phyloP scores from a whole-genome alignment of 352 stramenopile species.

The Pythium brachiatum region DNA sequence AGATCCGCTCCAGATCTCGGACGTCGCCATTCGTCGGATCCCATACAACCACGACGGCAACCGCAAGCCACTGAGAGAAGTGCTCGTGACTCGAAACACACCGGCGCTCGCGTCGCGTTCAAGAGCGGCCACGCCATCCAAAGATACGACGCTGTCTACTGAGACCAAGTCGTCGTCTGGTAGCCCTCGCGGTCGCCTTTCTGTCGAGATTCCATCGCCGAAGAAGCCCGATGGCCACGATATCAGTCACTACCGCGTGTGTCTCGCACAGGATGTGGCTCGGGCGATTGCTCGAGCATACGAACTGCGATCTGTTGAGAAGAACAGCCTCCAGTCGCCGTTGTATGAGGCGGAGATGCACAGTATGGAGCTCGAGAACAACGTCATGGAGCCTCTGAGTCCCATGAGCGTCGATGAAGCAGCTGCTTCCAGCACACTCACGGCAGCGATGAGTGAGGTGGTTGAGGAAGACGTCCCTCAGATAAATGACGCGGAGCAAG shows the following conservation, averaged over 20 bases:
- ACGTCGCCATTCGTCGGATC: conserved; percentile 61
- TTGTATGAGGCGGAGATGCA: background rate
- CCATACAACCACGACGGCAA: conserved; percentile 65
- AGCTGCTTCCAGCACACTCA: background rate
- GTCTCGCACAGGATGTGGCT: conserved; percentile 42
- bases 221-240: conserved; percentile 17
- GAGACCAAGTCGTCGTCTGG: background rate
- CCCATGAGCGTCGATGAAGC: background rate
- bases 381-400: conserved; percentile 13
- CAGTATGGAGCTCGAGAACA: conserved; percentile 36
- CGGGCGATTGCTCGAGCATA: conserved; percentile 33
- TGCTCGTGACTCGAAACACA: conserved; percentile 35
- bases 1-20: conserved; percentile 53
- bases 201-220: conserved; percentile 17
- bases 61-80: conserved; percentile 37
- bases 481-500: conserved; percentile 27
- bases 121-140: background rate
- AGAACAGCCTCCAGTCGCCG: conserved; percentile 15
- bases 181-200: conserved; percentile 3
- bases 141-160: background rate
- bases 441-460: background rate
- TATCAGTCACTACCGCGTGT: conserved; percentile 25
- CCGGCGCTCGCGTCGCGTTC: background rate
- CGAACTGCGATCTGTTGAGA: conserved; percentile 22
- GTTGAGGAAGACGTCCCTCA: conserved; percentile 9